Base-by-base conservation (phyloP, 192 early-diverging fungal genomes). In the Cladochytrium replicatum region DNA sequence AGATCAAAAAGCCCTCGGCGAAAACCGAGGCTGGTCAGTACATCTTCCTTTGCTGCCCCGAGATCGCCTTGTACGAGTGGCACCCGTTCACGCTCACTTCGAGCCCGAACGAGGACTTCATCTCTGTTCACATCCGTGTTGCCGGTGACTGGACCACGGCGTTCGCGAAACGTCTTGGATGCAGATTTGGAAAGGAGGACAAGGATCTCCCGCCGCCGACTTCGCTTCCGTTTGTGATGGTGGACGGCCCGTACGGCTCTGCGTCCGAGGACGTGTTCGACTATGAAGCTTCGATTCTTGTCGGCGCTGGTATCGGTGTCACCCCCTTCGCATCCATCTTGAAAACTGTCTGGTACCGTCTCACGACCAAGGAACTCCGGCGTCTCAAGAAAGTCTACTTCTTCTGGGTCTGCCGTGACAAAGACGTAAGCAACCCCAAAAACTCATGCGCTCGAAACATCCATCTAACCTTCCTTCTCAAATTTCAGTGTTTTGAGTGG, bases 11-110 rank as follows among this genome's bases (percentile, higher is more conserved):
- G 66, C 69, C 74, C 19, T 55, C 62, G 4, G 75, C 67, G 21
- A 59, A 66, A 27, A 67, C 75, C 28, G 61, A 74, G 52, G 75
- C 86, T 17, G 86, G 86, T 23, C 86, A 88, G 71, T 88, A 88
- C 54, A 79, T 88, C 32, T 88, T 82, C 48, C 32, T 88, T 31
- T 75, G 66, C 59, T 85, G 84, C 42, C 86, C 86, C 1, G 82
- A 83, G 28, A 74, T 87, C 43, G 72, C 77, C 48, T 59, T 69
- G 28, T 71, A 72, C 59, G 75, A 87, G 61, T 87, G 86, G 85
- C 86, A 88, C 48, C 86, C 86, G 1, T 88, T 88, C 63, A 88
- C 86, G 8, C 68, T 88, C 39, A 88, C 86, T 17, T 86, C 84
- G 22, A 80, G 83, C 17, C 86, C 86, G 4, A 68, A 88, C 56